Evolutionary conservation across 148 eudicot genomes (phyloP), one percentile per base, ranked within the genome.

Genomic region (Polygonum maritimum): DNA sequence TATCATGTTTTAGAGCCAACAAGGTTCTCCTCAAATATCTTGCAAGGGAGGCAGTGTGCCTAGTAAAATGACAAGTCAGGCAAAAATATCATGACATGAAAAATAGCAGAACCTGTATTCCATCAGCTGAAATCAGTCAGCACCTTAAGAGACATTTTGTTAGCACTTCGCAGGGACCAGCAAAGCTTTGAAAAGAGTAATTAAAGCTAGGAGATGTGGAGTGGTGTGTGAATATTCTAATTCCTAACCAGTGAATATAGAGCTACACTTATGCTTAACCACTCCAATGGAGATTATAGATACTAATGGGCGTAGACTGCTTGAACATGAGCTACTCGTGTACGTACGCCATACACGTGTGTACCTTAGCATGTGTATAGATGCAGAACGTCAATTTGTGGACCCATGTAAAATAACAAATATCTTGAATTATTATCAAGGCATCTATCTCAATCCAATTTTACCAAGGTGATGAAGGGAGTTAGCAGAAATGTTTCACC

Each of bases 1-100:
- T 88, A 75, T 75, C 90, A 88, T 92, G 97, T 84, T 84, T 89
- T 76, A 95, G 77, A 54, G 82, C 79, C 77, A 81, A 80, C 48
- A 95, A 90, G 73, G 39, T 75, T 74, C 78, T 82, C 88, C 90
- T 87, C 78, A 88, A 73, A 79, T 92, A 92, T 72, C 84, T 80
- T 36, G 96, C 86, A 36, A 95, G 94, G 40, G 97, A 88, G 41
- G 86, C 69, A 26, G 89, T 86, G 78, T 95, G 98, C 90, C 98
- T 95, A 76, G 39, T 26, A 80, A 60, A 80, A 78, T 51, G 26
- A 77, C 15, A 76, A 79, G 31, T 41, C 69, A 78, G n/a, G 33
- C 76, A 18, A 33, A 47, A 58, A 60, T 74, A 13, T 60, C 67
- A 60, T 5, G 36, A 26, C 4, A 60, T 22, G 36, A 11, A 60